These are phyloP conservation scores for Mycena leptocephala DNA, from an alignment of 768 basidiomycete genomes.

Conservation along the genomic window DNA sequence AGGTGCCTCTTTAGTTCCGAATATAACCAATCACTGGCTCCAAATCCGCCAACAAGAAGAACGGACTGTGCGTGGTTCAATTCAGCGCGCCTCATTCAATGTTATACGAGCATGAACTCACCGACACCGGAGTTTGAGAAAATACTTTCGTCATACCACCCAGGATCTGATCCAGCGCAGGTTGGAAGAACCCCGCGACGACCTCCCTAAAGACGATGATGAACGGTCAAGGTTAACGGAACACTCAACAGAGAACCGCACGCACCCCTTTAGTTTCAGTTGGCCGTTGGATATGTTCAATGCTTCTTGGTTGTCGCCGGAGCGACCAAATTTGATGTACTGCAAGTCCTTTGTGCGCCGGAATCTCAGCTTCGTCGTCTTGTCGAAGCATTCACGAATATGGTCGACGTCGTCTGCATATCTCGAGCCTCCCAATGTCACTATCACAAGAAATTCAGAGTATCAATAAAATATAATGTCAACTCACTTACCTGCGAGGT, in stretches of 20 bases:
- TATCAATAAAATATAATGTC: neutral
- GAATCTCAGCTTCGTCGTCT: constrained; percentile 64
- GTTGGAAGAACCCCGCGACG: constrained; percentile 56
- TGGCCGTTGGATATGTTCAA: constrained; percentile 63
- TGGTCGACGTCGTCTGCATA: constrained; percentile 60
- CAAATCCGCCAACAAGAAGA: constrained; percentile 73
- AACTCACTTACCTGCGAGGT: constrained; percentile 54
- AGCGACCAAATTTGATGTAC: constrained; percentile 65
- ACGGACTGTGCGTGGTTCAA: constrained; percentile 59
- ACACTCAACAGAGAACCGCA: neutral
- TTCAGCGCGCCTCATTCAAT: neutral
- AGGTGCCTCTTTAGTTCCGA: constrained; percentile 58
- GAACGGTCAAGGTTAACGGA: neutral
- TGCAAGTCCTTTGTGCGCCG: constrained; percentile 54
- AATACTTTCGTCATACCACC: constrained; percentile 47
- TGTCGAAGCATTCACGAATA: constrained; percentile 63
- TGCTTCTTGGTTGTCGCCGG: constrained; percentile 56
- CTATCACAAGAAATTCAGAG: constrained; percentile 49
- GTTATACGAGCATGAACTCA: constrained; percentile 24
- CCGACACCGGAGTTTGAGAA: constrained; percentile 50
- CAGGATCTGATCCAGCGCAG: constrained; percentile 54
- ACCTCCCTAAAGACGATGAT: constrained; percentile 41
- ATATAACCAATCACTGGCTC: constrained; percentile 71
- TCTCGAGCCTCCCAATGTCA: constrained; percentile 54
- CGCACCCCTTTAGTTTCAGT: constrained; percentile 59